These are phyloP conservation scores for Acanthamoeba triangularis DNA, from an alignment of 208 protist species.

Conservation along the genomic window DNA sequence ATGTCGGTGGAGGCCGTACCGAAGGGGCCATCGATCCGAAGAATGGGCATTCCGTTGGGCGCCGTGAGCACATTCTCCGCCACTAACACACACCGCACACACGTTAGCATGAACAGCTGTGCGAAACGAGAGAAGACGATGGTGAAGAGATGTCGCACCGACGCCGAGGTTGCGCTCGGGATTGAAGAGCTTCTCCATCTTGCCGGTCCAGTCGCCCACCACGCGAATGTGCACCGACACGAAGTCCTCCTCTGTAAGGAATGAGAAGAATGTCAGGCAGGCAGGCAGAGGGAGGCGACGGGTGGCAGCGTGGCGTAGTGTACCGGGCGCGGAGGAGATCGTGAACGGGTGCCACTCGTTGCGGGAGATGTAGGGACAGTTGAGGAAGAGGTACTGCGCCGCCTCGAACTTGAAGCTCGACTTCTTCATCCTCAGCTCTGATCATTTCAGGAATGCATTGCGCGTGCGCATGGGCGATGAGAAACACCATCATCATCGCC, in stretches of 20 bases:
- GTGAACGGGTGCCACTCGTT: conserved; percentile 95
- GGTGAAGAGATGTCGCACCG: not conserved
- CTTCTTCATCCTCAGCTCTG: conserved; percentile 83
- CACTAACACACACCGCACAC: not conserved
- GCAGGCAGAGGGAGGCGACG: conserved; percentile 56
- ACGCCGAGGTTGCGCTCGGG: conserved; percentile 82
- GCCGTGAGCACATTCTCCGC: conserved; percentile 79
- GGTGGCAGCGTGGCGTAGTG: conserved; percentile 78
- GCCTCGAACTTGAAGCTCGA: conserved; percentile 87
- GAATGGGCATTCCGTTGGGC: conserved; percentile 80
- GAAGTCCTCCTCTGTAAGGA: conserved; percentile 71
- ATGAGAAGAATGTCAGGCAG: not conserved
- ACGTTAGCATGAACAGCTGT: not conserved
- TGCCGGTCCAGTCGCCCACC: conserved; percentile 90
- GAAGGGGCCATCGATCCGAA: conserved; percentile 91
- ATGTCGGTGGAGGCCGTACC: conserved; percentile 90
- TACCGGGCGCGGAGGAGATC: conserved; percentile 92
- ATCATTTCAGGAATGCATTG: not conserved
- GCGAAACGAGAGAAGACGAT: not conserved
- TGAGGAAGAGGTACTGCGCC: conserved; percentile 93
- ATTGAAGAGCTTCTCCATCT: conserved; percentile 83
- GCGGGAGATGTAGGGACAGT: conserved; percentile 90
- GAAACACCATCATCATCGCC: no score
- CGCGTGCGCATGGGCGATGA: not conserved
- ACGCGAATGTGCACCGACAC: conserved; percentile 84